Percentiles rank a stretch among this genome's conserved stretches.
These are phyloP conservation scores for Castanospermum australe DNA, from an alignment of 306 rosid species.

Conservation along the genomic window DNA sequence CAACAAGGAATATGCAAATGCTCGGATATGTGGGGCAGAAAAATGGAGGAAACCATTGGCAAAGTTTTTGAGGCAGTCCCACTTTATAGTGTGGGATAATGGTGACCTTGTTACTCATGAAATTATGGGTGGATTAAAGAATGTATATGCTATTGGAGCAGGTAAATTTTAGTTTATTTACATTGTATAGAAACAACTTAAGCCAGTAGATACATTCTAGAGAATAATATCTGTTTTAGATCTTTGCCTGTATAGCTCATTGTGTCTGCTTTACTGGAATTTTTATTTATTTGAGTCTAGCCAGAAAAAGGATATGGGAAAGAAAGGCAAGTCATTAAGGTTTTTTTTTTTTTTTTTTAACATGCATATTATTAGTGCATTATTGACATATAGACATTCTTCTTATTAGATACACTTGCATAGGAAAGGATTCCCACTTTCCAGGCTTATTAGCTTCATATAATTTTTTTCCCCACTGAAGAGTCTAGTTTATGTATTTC, in stretches of 20 bases:
- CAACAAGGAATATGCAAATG: conserved; percentile 79
- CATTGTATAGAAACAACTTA: background rate
- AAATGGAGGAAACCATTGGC: conserved; percentile 80
- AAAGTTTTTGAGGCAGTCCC: conserved; percentile 71
- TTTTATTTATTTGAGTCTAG: background rate
- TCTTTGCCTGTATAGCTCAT: background rate
- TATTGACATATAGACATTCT: background rate
- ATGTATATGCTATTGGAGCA: conserved; percentile 81
- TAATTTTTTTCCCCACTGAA: too few species aligned
- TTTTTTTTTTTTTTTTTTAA: too few species aligned
- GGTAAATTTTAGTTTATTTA: conserved; percentile 43
- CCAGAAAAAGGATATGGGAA: background rate
- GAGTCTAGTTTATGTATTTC: too few species aligned
- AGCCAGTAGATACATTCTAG: background rate
- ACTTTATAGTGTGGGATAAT: conserved; percentile 79
- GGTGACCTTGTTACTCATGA: conserved; percentile 82
- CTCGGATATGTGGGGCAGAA: conserved; percentile 78
- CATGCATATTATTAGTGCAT: background rate
- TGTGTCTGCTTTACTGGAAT: background rate
- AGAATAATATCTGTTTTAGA: background rate
- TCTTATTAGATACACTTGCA: background rate
- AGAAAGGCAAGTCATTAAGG: background rate
- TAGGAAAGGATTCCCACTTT: background rate
- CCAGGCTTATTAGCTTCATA: too few species aligned
- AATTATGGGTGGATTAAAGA: conserved; percentile 81